Percentiles rank a stretch among this genome's conserved stretches.
Conservation (phyloP, 441 rosid species). For the Eugenia klotzschiana region DNA sequence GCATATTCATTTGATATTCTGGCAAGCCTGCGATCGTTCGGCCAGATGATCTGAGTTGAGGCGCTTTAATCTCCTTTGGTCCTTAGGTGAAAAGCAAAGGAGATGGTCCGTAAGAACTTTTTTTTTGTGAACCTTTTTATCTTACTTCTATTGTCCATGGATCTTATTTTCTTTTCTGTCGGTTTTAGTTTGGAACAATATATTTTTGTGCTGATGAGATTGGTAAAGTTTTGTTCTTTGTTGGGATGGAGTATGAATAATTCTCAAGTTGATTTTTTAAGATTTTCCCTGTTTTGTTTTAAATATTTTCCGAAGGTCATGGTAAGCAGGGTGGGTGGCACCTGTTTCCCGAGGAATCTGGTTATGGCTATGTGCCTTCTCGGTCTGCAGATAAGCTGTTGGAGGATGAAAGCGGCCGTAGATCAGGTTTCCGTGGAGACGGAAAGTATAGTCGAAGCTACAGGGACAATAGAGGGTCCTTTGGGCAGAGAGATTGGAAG, state of each 20-base stretch:
- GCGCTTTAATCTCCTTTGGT: not conserved
- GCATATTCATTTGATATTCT: not conserved
- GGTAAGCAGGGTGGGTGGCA: conserved; percentile 88
- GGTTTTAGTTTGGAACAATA: not conserved
- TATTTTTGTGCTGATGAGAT: not conserved
- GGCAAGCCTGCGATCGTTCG: not conserved
- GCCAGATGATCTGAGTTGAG: not conserved
- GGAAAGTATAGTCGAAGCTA: conserved; percentile 53
- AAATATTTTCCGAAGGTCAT: conserved; percentile 57
- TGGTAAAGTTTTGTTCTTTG: not conserved
- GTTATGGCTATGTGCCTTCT: conserved; percentile 43
- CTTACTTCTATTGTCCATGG: not conserved
- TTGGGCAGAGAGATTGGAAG: conserved; percentile 63
- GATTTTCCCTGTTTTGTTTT: conserved; percentile 8
- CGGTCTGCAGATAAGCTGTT: conserved; percentile 46
- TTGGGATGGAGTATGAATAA: conserved; percentile 3
- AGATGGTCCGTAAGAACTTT: not conserved
- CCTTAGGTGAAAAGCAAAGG: not conserved
- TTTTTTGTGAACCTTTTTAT: not conserved
- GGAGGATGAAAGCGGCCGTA: conserved; percentile 46
- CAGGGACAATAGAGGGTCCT: conserved; percentile 56
- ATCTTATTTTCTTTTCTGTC: not conserved
- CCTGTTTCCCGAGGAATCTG: conserved; percentile 53
- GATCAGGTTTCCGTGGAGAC: conserved; percentile 46
- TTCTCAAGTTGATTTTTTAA: conserved; percentile 12